Percentiles rank a stretch among this genome's conserved stretches.
phyloP scores from a whole-genome alignment of 257 asterid species.

The Lithospermum erythrorhizon region DNA sequence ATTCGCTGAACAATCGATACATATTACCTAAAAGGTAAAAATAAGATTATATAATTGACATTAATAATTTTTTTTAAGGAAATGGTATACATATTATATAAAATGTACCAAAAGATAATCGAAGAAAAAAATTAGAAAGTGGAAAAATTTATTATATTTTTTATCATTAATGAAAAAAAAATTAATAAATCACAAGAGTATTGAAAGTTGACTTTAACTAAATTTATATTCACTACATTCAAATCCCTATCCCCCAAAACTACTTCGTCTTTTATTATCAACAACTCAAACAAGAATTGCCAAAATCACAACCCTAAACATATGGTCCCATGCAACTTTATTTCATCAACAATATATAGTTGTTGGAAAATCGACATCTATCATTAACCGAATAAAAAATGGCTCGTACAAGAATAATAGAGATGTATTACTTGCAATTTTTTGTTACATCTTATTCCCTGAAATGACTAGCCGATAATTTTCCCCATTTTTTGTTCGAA shows the following conservation, averaged over 20 bases:
- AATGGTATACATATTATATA: no score
- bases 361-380: not conserved
- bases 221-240: not conserved
- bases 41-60: no score
- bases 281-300: not conserved
- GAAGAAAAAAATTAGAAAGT: no score
- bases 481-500: no score
- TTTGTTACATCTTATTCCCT: not conserved
- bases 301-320: not conserved
- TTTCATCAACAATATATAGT: not conserved
- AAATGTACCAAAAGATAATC: no score
- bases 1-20: no score
- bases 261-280: not conserved
- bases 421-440: not conserved
- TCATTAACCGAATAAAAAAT: not conserved
- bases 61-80: no score
- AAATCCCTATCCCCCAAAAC: not conserved
- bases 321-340: not conserved
- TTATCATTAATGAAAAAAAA: no score
- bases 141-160: no score
- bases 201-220: no score
- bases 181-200: no score
- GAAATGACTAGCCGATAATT: not conserved
- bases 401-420: not conserved
- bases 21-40: no score